These are phyloP conservation scores for Candida methanosorbosa DNA, from an alignment of 805 yeast genomes.

Conservation along the genomic window DNA sequence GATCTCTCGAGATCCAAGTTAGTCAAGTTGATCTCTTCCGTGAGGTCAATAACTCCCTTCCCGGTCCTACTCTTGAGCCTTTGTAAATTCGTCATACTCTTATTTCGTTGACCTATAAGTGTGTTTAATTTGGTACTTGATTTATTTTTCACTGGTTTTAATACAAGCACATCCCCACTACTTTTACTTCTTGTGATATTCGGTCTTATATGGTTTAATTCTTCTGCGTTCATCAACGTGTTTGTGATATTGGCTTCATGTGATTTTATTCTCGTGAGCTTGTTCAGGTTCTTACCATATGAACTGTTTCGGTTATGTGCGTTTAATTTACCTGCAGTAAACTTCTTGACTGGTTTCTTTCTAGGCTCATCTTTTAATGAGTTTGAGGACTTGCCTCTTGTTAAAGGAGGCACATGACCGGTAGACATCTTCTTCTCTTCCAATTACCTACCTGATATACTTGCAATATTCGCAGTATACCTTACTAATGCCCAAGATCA, in stretches of 20 bases:
- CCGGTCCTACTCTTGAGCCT: slow-evolving; percentile 10
- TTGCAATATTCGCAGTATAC: no score
- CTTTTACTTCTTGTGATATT: slow-evolving; percentile 16
- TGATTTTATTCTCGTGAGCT: slow-evolving; percentile 22
- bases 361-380: slow-evolving; percentile 20
- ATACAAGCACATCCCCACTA: slow-evolving; percentile 13
- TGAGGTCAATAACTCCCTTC: slow-evolving; percentile 17
- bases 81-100: slow-evolving; percentile 20
- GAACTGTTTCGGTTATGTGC: slow-evolving; percentile 22
- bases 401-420: slow-evolving; percentile 5
- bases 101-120: slow-evolving; percentile 8
- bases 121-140: slow-evolving; percentile 8
- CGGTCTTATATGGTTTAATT: no score
- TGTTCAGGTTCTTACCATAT: slow-evolving; percentile 24
- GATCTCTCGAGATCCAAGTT: slow-evolving; percentile 15
- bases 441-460: no score
- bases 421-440: no score
- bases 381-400: slow-evolving; percentile 17
- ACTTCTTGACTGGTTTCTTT: slow-evolving; percentile 22
- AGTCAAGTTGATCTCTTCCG: slow-evolving; percentile 19
- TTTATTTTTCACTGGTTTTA: slow-evolving; percentile 4
- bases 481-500: no score
- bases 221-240: slow-evolving; percentile 5
- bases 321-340: slow-evolving; percentile 24
- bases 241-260: slow-evolving; percentile 11